Evolutionary conservation across 305 asterid genomes (phyloP), one percentile per base, ranked within the genome.

Genomic region (Plantago coronopus): DNA sequence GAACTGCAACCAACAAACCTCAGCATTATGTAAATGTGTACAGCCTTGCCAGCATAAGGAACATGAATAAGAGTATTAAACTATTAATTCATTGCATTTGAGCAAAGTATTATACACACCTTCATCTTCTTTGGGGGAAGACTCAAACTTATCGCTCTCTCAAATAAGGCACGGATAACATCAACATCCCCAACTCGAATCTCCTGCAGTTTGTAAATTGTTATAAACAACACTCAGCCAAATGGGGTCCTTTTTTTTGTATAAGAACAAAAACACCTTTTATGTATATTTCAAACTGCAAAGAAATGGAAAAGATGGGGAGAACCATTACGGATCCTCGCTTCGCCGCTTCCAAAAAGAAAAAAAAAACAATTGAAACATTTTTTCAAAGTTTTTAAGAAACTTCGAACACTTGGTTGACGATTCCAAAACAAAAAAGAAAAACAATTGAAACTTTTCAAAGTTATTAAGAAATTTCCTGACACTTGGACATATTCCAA

Each of bases 121-220:
- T 87, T 89, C 81, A 93, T 89, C 78, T 81, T 89, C 80, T 83
- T 93, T 14, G 88, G 88, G 19, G 91, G 84, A 29, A 89, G 88
- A 74, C 88, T 79, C 79, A 93, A 77, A 74, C 90, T 85, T 66
- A 77, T 83, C 60, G 97, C 93, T 75, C 99, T 87, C 74, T 93
- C 99, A 70, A 93, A 93, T 56, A 93, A 75, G 31, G 95, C 87
- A 57, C 90, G 97, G 42, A 89, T 83, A 64, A 81, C 67, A 62
- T 89, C 97, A 25, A 38, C 76, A 53, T 93, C 95, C 27, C 94
- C 97, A 10, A 79, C 70, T 38, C 90, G 87, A 54, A 89, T 83
- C 76, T 89, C 99, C 99, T 93, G 89, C 66, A 49, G 61, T 62
- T 61, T 59, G 19, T 53, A 37, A 17, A 22, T n/a, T 25, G 57